These are phyloP conservation scores for Bryoglossum gracile DNA, from an alignment of 495 filamentous ascomycete species.

Conservation along the genomic window DNA sequence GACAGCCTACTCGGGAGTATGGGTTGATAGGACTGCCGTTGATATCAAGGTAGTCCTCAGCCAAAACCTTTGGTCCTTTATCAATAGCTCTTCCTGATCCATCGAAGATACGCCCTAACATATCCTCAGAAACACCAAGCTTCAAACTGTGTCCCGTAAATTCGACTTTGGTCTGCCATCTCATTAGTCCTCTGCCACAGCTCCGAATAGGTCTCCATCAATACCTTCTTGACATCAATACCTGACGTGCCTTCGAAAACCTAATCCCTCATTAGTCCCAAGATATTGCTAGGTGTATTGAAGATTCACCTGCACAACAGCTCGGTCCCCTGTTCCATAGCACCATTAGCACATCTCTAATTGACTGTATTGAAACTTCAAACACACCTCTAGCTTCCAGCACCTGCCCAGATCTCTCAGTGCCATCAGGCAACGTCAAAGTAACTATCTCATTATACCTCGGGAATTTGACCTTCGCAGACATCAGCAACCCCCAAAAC, in stretches of 20 bases:
- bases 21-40: conserved; percentile 99
- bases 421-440: conserved; percentile 90
- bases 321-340: conserved; percentile 62
- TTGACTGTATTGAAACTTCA: conserved; percentile 12
- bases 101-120: conserved; percentile 98
- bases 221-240: conserved; percentile 96
- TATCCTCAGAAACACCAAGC: conserved; percentile 97
- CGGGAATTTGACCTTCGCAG: conserved; percentile 82
- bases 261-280: conserved; percentile 35
- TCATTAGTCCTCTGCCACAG: conserved; percentile 1
- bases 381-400: conserved; percentile 87
- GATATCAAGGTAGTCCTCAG: conserved; percentile 97
- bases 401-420: conserved; percentile 89
- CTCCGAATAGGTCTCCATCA: conserved; percentile 2
- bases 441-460: conserved; percentile 97
- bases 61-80: conserved; percentile 96
- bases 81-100: conserved; percentile 96
- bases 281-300: background rate
- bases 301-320: conserved; percentile 72
- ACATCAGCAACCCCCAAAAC: conserved; percentile 28
- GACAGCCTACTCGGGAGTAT: conserved; percentile 73
- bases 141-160: conserved; percentile 96
- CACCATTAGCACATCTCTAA: conserved; percentile 3
- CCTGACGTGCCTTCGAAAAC: conserved; percentile 97
- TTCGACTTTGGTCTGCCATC: conserved; percentile 77